phyloP scores from a whole-genome alignment of 129 eudicot genomes.

The Calendula officinalis region DNA sequence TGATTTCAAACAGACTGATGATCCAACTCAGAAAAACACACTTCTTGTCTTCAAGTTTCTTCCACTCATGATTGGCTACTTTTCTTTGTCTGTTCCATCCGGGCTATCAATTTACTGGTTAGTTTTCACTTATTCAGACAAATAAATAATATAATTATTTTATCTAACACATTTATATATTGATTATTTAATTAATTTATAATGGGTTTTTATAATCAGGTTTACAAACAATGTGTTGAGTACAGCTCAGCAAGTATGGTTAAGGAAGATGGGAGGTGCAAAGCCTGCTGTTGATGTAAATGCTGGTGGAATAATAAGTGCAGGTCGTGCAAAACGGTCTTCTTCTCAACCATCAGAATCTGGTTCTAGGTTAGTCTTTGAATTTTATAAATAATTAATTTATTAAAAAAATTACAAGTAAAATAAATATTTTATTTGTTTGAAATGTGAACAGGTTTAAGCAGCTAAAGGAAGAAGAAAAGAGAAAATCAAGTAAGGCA shows the following conservation, averaged over 20 bases:
- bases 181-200: not conserved
- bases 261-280: constrained; percentile 92
- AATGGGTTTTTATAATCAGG: constrained; percentile 41
- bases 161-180: not conserved
- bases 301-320: constrained; percentile 88
- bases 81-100: constrained; percentile 95
- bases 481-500: constrained; percentile 51
- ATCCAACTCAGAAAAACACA: constrained; percentile 91
- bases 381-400: no score
- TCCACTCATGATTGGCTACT: constrained; percentile 98
- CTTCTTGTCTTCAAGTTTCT: constrained; percentile 94
- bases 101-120: constrained; percentile 96
- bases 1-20: constrained; percentile 67
- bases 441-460: constrained; percentile 50
- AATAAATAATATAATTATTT: not conserved
- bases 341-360: constrained; percentile 54
- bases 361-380: constrained; percentile 72
- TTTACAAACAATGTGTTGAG: constrained; percentile 92
- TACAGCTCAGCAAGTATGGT: constrained; percentile 98
- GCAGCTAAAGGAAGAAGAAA: constrained; percentile 73
- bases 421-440: not conserved
- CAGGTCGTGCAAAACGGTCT: constrained; percentile 88
- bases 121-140: constrained; percentile 24
- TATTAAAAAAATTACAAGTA: no score
- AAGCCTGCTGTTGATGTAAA: constrained; percentile 78